Evolutionary conservation across 2,329 filamentous ascomycete genomes (phyloP).

Genomic region (Ophiostoma australiae): DNA sequence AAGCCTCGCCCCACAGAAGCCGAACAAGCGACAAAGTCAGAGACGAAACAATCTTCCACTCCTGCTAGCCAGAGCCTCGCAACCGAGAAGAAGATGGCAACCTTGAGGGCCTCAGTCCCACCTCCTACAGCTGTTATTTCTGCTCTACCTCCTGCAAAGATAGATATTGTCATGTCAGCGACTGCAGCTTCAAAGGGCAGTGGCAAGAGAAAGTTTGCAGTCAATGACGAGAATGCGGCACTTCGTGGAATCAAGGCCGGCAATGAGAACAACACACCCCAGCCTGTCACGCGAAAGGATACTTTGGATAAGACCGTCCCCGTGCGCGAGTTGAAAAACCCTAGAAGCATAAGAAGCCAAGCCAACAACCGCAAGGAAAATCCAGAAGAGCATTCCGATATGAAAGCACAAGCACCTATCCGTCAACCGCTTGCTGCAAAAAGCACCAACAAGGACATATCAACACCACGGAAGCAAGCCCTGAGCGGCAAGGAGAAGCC

Average conservation of each 20-base stretch:
- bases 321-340: conserved; percentile 33
- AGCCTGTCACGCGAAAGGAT: conserved; percentile 17
- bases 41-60: neutral
- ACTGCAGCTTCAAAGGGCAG: conserved; percentile 33
- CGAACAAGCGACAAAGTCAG: neutral
- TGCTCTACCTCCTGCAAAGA: conserved; percentile 29
- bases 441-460: conserved; percentile 55
- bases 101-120: neutral
- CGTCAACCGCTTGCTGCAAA: conserved; percentile 53
- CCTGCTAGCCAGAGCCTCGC: neutral
- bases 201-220: conserved; percentile 55
- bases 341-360: conserved; percentile 46
- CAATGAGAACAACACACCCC: conserved; percentile 32
- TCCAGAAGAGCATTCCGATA: conserved; percentile 31
- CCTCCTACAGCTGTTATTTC: neutral
- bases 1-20: neutral
- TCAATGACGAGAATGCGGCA: conserved; percentile 50
- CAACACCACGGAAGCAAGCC: conserved; percentile 51
- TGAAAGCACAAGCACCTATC: conserved; percentile 30
- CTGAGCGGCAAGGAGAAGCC: conserved; percentile 33
- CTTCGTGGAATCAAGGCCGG: conserved; percentile 32
- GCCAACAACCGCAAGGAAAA: conserved; percentile 39
- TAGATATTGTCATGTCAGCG: conserved; percentile 28
- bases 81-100: conserved; percentile 2
- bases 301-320: conserved; percentile 25